Evolutionary conservation across 768 basidiomycete genomes (phyloP), one percentile per base, ranked within the genome.

Genomic region (Vararia minispora): DNA sequence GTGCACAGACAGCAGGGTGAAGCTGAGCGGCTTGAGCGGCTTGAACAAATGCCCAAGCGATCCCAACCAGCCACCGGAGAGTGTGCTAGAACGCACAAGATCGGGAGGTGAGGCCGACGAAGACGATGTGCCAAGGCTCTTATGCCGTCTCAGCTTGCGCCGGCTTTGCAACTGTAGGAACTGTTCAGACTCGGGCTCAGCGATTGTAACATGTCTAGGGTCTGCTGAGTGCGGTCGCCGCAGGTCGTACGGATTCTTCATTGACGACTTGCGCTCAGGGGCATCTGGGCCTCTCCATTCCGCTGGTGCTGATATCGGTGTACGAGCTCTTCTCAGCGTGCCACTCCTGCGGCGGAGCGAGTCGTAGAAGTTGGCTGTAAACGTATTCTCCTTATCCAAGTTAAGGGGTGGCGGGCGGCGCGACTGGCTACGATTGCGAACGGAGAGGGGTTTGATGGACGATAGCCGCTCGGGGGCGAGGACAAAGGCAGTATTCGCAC

Each of bases 31-130:
- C 51, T 81, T 87, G 63, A 88, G 79, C n/a, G n/a, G n/a, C 54
- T 75, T 83, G 71, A 97, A 92, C 28, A 95, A 71, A 50, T 79
- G 84, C 30, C 77, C 76, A 44, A 99, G 74, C 94, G 92, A 98
- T 35, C 49, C 49, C 57, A 59, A 39, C 40, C 49, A 40, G 53
- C 13, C 42, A 42, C 37, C 49, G 60, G 59, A 39, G 65, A 21
- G 71, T 58, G 30, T 65, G 58, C 3, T 67, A 60, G n/a, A 63
- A 60, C 2, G 63, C 59, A 14, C 64, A 61, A 29, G 69, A 61
- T 5, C 64, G 62, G 27, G 71, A 72, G 43, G 71, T 63, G 16
- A 38, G 20, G 22, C 33, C 5, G 40, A 21, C 3, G 44, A 35
- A 13, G 38, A 22, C n/a, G 40, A 31, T 4, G 40, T 41, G 30